Percentiles rank a stretch among this genome's conserved stretches.
Evolutionary conservation across 352 stramenopile species (phyloP).

Genomic region (Pythium phragmitis): DNA sequence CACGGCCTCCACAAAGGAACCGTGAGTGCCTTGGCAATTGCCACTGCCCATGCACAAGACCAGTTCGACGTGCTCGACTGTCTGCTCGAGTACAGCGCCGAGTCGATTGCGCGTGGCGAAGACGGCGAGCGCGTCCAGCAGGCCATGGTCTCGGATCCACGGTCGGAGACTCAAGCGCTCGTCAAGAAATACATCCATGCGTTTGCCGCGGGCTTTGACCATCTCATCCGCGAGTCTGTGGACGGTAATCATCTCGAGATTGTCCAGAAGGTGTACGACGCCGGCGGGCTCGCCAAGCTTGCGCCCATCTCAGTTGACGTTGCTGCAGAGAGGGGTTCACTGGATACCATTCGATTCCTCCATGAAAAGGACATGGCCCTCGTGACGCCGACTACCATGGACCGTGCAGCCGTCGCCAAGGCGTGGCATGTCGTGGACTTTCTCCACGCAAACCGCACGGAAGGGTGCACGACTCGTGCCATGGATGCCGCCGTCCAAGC

Average conservation of each 20-base stretch:
- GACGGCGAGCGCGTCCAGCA: background rate
- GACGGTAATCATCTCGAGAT: background rate
- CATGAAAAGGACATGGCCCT: no score
- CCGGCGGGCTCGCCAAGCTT: background rate
- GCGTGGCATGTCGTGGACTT: conserved; percentile 1
- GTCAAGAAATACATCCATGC: background rate
- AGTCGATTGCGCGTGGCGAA: background rate
- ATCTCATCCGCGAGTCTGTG: background rate
- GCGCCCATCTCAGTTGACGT: background rate
- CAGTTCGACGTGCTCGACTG: background rate
- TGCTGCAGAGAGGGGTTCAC: no score
- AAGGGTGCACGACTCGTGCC: background rate
- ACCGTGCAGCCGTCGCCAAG: background rate
- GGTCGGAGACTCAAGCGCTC: background rate
- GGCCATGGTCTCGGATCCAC: background rate
- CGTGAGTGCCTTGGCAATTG: background rate
- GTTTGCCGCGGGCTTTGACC: background rate
- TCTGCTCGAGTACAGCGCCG: background rate
- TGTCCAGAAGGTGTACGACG: background rate
- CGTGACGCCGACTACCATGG: background rate
- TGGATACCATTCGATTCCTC: no score
- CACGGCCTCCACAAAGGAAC: background rate
- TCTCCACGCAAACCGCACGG: background rate
- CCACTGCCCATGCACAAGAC: background rate
- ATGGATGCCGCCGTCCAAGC: background rate